phyloP scores from a whole-genome alignment of 1,139 yeast genomes.

The Pichiaceae sp. region DNA sequence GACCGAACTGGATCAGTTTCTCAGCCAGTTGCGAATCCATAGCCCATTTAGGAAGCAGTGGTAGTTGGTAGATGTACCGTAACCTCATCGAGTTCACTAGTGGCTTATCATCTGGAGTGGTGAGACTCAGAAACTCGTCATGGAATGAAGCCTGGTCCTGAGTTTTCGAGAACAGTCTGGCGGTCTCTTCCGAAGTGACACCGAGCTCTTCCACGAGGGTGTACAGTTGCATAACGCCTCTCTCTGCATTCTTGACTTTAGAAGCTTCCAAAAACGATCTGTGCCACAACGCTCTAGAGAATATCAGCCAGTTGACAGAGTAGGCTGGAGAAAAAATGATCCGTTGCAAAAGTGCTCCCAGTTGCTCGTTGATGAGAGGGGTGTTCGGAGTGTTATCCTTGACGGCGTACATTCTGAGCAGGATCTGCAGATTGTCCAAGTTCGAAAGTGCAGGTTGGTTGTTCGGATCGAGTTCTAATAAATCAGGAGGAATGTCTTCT shows the following conservation, averaged over 20 bases:
- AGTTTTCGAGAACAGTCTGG: slow-evolving; percentile 48
- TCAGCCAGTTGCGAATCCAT: slow-evolving; percentile 82
- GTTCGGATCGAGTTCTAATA: slow-evolving; percentile 66
- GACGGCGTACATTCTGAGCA: slow-evolving; percentile 58
- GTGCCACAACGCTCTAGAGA: slow-evolving; percentile 83
- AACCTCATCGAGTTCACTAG: slow-evolving; percentile 45
- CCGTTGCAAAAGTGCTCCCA: slow-evolving; percentile 66
- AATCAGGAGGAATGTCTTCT: slow-evolving; percentile 52
- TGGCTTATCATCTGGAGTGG: slow-evolving; percentile 14
- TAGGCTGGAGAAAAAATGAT: slow-evolving; percentile 46
- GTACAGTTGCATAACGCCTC: slow-evolving; percentile 91
- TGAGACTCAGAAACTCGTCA: slow-evolving; percentile 16
- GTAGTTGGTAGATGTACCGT: slow-evolving; percentile 64
- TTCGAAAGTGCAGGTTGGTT: slow-evolving; percentile 67
- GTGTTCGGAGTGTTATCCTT: slow-evolving; percentile 68
- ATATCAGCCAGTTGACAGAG: slow-evolving; percentile 66
- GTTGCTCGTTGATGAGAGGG: slow-evolving; percentile 71
- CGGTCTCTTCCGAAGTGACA: slow-evolving; percentile 45
- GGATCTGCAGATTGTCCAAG: slow-evolving; percentile 63
- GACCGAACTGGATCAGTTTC: slow-evolving; percentile 80
- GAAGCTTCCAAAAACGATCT: slow-evolving; percentile 77
- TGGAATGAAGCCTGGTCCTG: slow-evolving; percentile 25
- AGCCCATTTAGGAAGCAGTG: slow-evolving; percentile 79
- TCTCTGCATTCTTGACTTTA: slow-evolving; percentile 79
- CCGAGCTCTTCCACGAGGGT: slow-evolving; percentile 88